A percentile compares a stretch with the other conserved stretches of the same genome.
Evolutionary conservation across 1,284 basidiomycete species (phyloP).

Genomic region (Ustilago esculenta): DNA sequence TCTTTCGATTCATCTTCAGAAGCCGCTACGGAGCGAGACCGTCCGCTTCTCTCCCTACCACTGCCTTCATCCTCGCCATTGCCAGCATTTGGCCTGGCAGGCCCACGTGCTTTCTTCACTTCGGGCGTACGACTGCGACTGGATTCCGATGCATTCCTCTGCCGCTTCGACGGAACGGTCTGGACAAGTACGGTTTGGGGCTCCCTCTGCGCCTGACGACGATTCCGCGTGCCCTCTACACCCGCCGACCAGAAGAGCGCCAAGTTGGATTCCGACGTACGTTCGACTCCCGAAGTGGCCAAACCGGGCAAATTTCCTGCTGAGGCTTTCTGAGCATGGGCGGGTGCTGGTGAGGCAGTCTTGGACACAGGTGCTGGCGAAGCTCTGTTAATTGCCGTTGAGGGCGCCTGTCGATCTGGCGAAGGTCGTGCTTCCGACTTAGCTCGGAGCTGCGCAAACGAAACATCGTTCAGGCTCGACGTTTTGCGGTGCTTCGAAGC

Average conservation of each 20-base stretch:
- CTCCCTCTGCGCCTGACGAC: conserved; percentile 55
- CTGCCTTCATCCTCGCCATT: conserved; percentile 34
- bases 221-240: conserved; percentile 55
- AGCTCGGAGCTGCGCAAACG: conserved; percentile 12
- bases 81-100: conserved; percentile 1
- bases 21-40: conserved; percentile 27
- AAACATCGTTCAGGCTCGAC: conserved; percentile 39
- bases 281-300: conserved; percentile 62
- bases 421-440: conserved; percentile 19
- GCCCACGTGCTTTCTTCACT: conserved; percentile 32
- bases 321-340: conserved; percentile 14
- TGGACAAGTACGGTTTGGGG: conserved; percentile 31
- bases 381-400: conserved; percentile 3
- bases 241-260: conserved; percentile 66
- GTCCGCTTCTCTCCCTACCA: conserved; percentile 25
- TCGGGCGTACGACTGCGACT: conserved; percentile 46
- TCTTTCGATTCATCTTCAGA: conserved; percentile 28
- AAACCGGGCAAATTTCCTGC: conserved; percentile 45
- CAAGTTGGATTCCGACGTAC: conserved; percentile 65
- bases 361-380: conserved; percentile 10
- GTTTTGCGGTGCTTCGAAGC: conserved; percentile 44
- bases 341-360: conserved; percentile 18
- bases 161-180: conserved; percentile 29
- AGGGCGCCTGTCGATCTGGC: conserved; percentile 14
- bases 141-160: conserved; percentile 31